Evolutionary conservation across 2,329 filamentous ascomycete genomes (phyloP), one percentile per base, ranked within the genome.

Genomic region (Phialophora chinensis): DNA sequence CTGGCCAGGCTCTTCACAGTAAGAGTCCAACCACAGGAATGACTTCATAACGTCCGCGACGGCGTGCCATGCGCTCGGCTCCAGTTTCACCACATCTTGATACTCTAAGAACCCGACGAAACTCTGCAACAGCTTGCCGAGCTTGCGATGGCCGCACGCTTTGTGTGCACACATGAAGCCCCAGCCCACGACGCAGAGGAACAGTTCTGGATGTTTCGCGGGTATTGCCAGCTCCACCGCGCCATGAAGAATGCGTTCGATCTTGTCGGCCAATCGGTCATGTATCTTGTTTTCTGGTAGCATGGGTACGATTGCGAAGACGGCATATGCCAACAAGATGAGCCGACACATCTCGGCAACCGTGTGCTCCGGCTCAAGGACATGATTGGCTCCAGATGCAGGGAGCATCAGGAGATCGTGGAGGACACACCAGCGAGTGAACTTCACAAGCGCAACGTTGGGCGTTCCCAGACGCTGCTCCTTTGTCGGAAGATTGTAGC

Each of bases 21-120:
- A 62, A 17, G 57, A 25, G 8, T 63, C 65, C 14, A 59, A 38
- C 65, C 65, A 66, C 25, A 66, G 31, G 38, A 66, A 66, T 1
- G 25, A 47, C 29, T n/a, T 35, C 35, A 62, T 63, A 11, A 59
- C 20, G n/a, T 50, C 33, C 38, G 50, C 58, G 5, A 63, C 49
- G 5, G 23, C 23, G 20, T 29, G 53, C 53, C 53, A 55, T 35
- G n/a, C n/a, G 25, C 35, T 20, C 14, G 29, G 4, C 25, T 55
- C 14, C 14, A 55, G 29, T n/a, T 31, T 20, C 8, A 55, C 29
- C 8, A 55, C 23, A n/a, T 31, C n/a, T 29, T 55, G 53, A 4
- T 31, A 29, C 14, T 55, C 27, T 3, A 55, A 35, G 29, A 55
- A 35, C n/a, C 14, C 29, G 29, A 55, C 53, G 53, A 55, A 33